Conservation (phyloP, 352 stramenopile genomes). For the Aphanomyces stellatus region DNA sequence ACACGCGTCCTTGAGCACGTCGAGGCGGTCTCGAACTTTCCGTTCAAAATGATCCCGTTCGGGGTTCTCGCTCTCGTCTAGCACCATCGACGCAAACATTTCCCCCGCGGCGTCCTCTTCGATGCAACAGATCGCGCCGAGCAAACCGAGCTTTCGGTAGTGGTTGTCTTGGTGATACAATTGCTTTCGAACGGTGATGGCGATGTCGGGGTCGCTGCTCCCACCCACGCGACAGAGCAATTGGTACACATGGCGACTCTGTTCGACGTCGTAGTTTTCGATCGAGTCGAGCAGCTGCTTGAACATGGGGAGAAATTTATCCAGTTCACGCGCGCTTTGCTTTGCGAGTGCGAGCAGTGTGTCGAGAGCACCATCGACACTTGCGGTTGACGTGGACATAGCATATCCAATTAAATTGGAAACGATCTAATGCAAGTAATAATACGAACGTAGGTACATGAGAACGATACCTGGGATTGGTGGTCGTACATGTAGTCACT, state of each 20-base stretch:
- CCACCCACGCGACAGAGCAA: slow-evolving; percentile 42
- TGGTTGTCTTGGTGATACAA: slow-evolving; percentile 42
- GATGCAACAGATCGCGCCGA: slow-evolving; percentile 33
- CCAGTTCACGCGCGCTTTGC: slow-evolving; percentile 23
- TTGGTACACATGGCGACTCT: slow-evolving; percentile 45
- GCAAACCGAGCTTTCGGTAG: slow-evolving; percentile 41
- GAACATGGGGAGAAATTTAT: slow-evolving; percentile 32
- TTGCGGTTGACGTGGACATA: slow-evolving; percentile 24
- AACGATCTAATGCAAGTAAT: slow-evolving; percentile 27
- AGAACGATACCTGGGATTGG: slow-evolving; percentile 36
- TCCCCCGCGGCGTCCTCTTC: slow-evolving; percentile 20
- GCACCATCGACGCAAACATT: neutral
- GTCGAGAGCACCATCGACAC: slow-evolving; percentile 30
- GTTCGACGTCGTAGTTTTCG: slow-evolving; percentile 28
- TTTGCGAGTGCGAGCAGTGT: slow-evolving; percentile 17
- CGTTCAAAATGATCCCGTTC: neutral
- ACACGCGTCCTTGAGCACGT: slow-evolving; percentile 12
- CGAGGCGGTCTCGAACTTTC: slow-evolving; percentile 7
- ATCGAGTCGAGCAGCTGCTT: slow-evolving; percentile 52
- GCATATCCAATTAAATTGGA: slow-evolving; percentile 29
- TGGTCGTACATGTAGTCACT: slow-evolving; percentile 29
- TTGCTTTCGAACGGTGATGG: slow-evolving; percentile 45
- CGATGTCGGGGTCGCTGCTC: slow-evolving; percentile 38
- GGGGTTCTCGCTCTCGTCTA: neutral
- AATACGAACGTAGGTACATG: neutral